Conservation (phyloP, 2,329 filamentous ascomycete species). For the Amphichorda felina region DNA sequence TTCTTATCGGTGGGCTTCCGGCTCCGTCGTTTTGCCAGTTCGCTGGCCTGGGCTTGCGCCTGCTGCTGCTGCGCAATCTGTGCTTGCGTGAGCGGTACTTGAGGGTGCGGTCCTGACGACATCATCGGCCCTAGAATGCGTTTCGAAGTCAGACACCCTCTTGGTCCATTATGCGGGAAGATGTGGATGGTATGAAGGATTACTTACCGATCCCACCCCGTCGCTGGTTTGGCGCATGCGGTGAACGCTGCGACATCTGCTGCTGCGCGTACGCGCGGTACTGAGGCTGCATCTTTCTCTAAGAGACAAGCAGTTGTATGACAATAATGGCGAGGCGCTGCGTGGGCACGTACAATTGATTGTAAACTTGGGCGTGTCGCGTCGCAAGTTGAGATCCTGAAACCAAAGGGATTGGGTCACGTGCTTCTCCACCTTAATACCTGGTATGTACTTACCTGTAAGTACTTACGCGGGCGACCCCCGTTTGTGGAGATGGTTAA, state of each 20-base stretch:
- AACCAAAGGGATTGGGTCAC: background rate
- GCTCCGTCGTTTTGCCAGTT: conserved; percentile 67
- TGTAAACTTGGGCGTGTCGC: background rate
- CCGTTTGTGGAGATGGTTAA: too few species aligned
- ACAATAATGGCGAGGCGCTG: background rate
- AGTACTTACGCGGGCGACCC: too few species aligned
- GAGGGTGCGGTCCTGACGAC: conserved; percentile 38
- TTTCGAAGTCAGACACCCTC: background rate
- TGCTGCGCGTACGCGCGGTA: conserved; percentile 30
- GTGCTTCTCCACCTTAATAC: too few species aligned
- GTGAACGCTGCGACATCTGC: conserved; percentile 35
- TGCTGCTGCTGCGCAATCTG: conserved; percentile 39
- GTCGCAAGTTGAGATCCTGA: background rate
- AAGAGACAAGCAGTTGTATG: background rate
- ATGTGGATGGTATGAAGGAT: background rate
- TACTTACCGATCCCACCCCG: conserved; percentile 41
- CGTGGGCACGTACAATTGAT: too few species aligned
- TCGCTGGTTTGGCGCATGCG: conserved; percentile 34
- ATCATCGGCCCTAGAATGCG: conserved; percentile 38
- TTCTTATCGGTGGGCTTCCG: conserved; percentile 92
- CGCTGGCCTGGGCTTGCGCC: conserved; percentile 35
- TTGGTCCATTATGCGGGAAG: background rate
- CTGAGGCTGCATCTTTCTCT: conserved; percentile 31
- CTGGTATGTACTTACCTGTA: too few species aligned
- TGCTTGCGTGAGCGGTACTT: conserved; percentile 39